These are phyloP conservation scores for Amanita phalloides DNA, from an alignment of 768 basidiomycete species.

Conservation along the genomic window DNA sequence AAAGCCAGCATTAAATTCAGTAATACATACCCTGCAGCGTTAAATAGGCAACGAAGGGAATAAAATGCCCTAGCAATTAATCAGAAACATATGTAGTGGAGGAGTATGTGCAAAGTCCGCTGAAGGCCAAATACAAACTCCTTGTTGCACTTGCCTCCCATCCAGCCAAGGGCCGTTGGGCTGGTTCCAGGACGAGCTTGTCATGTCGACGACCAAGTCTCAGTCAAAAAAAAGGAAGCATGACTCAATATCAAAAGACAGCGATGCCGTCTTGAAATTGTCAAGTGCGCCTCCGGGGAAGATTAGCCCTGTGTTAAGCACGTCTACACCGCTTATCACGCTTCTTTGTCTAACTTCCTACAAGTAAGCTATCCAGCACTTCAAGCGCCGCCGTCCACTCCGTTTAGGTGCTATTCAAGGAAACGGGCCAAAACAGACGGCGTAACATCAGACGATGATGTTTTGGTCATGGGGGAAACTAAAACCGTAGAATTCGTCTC, in stretches of 20 bases:
- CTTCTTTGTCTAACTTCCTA: background rate
- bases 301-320: conserved; percentile 30
- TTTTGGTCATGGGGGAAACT: conserved; percentile 76
- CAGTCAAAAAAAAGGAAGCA: conserved; percentile 34
- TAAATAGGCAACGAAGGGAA: background rate
- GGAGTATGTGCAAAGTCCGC: conserved; percentile 1
- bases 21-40: conserved; percentile 3
- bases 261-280: conserved; percentile 16
- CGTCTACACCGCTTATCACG: conserved; percentile 4
- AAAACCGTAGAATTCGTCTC: conserved; percentile 74
- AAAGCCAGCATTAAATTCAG: background rate
- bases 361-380: conserved; percentile 50
- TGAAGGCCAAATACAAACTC: conserved; percentile 1
- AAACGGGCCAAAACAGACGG: conserved; percentile 27
- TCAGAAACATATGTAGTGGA: conserved; percentile 5
- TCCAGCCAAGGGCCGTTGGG: conserved; percentile 1
- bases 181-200: conserved; percentile 11
- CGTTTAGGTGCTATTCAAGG: conserved; percentile 50
- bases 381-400: conserved; percentile 41
- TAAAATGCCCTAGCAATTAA: conserved; percentile 3
- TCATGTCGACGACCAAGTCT: conserved; percentile 25
- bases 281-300: conserved; percentile 16
- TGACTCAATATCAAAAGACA: conserved; percentile 16
- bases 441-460: conserved; percentile 15
- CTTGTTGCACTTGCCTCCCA: conserved; percentile 5